Evolutionary conservation across 495 filamentous ascomycete genomes (phyloP).

Genomic region (Aspergillus panamensis): DNA sequence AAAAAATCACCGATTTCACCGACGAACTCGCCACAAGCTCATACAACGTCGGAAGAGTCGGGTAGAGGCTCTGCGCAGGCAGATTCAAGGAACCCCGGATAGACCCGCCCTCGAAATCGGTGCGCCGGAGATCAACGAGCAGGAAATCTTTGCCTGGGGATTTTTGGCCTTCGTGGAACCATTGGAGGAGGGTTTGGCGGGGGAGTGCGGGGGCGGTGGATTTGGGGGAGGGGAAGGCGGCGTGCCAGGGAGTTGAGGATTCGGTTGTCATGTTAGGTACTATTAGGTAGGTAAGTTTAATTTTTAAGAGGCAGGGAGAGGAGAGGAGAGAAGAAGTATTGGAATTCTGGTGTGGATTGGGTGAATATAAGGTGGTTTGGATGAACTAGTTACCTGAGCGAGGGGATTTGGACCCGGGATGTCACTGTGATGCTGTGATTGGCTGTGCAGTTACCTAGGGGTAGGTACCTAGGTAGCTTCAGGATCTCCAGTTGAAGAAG

Average conservation of each 20-base stretch:
- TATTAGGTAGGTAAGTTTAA: no score
- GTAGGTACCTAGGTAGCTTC: no score
- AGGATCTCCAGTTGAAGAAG: no score
- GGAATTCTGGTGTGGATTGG: neutral
- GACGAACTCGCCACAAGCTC: slow-evolving; percentile 47
- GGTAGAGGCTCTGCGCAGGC: slow-evolving; percentile 63
- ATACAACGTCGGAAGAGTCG: slow-evolving; percentile 56
- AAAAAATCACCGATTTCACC: slow-evolving; percentile 57
- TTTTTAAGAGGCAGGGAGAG: neutral
- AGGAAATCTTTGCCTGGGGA: slow-evolving; percentile 51
- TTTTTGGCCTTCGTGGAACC: slow-evolving; percentile 37
- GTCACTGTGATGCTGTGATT: no score
- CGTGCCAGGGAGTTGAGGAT: slow-evolving; percentile 45
- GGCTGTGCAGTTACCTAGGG: no score
- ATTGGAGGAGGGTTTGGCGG: slow-evolving; percentile 36
- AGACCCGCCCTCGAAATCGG: slow-evolving; percentile 66
- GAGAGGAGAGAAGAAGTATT: neutral
- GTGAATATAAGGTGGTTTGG: no score
- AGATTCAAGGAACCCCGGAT: slow-evolving; percentile 67
- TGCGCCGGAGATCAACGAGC: slow-evolving; percentile 60
- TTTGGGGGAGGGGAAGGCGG: slow-evolving; percentile 41
- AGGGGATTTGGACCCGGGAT: no score
- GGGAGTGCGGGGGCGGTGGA: slow-evolving; percentile 30
- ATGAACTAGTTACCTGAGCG: no score
- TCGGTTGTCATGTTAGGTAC: neutral